Percentiles rank a stretch among this genome's conserved stretches.
Evolutionary conservation across 129 eudicot genomes (phyloP).

Genomic region (Silybum marianum): DNA sequence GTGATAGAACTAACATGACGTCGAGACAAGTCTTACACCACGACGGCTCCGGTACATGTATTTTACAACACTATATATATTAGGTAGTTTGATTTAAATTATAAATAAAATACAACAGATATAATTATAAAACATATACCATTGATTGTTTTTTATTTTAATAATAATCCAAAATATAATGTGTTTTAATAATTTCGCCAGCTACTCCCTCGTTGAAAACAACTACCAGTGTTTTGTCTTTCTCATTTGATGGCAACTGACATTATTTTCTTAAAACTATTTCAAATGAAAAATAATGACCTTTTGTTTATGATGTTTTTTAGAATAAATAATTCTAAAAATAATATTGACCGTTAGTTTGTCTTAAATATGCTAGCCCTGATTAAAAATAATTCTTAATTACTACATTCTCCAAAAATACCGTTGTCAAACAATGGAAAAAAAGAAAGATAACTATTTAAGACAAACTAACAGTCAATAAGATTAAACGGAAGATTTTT

Average conservation of each 20-base stretch:
- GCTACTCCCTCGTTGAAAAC: not conserved
- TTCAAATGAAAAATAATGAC: not conserved
- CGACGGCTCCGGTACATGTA: not conserved
- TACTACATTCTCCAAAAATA: not conserved
- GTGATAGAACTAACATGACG: not conserved
- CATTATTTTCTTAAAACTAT: not conserved
- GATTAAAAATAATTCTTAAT: not conserved
- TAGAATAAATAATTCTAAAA: not conserved
- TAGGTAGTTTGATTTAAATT: not conserved
- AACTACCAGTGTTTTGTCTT: not conserved
- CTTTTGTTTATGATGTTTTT: not conserved
- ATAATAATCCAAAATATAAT: not conserved
- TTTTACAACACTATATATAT: too few species aligned
- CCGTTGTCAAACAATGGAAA: not conserved
- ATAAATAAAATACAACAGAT: not conserved
- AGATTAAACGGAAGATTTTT: not conserved
- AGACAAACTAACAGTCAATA: not conserved
- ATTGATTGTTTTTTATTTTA: too few species aligned
- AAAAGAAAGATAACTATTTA: not conserved
- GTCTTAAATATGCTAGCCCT: not conserved
- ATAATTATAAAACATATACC: too few species aligned
- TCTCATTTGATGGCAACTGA: not conserved
- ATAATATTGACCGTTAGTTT: too few species aligned
- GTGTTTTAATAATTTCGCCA: not conserved
- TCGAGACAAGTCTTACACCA: not conserved